Evolutionary conservation across 75 land plant genomes (phyloP).

Genomic region (Cupressus sempervirens): DNA sequence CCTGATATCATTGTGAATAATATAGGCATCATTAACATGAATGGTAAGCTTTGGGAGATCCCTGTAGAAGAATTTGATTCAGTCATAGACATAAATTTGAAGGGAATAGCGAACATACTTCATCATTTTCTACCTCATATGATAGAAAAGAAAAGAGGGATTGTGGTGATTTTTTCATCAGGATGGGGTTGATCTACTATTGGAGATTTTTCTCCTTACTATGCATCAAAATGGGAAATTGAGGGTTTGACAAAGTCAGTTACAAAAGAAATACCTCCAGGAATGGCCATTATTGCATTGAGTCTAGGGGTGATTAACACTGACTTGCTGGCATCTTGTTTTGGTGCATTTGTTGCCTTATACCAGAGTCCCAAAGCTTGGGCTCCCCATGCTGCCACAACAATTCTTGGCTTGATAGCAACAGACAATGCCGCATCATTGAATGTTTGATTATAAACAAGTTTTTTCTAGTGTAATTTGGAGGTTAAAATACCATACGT

Average conservation of each 20-base stretch:
- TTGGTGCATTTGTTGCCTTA: slow-evolving; percentile 54
- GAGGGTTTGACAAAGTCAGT: slow-evolving; percentile 70
- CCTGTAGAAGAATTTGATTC: slow-evolving; percentile 74
- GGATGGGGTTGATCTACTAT: slow-evolving; percentile 92
- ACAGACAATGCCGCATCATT: slow-evolving; percentile 78
- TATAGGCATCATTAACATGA: slow-evolving; percentile 79
- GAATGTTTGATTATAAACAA: slow-evolving; percentile 31
- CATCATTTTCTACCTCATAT: slow-evolving; percentile 76
- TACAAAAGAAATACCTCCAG: slow-evolving; percentile 72
- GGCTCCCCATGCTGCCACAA: slow-evolving; percentile 74
- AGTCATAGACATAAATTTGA: slow-evolving; percentile 82
- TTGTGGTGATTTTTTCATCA: slow-evolving; percentile 81
- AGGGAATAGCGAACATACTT: slow-evolving; percentile 68
- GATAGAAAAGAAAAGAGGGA: slow-evolving; percentile 59
- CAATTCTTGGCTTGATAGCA: slow-evolving; percentile 63
- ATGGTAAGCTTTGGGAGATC: slow-evolving; percentile 79
- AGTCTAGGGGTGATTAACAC: slow-evolving; percentile 77
- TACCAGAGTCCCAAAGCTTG: slow-evolving; percentile 79
- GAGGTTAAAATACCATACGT: not conserved
- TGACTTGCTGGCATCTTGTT: slow-evolving; percentile 73
- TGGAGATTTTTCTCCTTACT: slow-evolving; percentile 81
- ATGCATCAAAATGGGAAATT: slow-evolving; percentile 87
- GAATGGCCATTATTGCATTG: slow-evolving; percentile 64
- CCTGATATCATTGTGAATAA: too few species aligned
- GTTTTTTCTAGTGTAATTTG: not conserved